Evolutionary conservation across 129 eudicot genomes (phyloP).

Genomic region (Helianthus annuus): HanXRQr2.0-SUNRISE NC_035434.2:115183813-115184312

Average conservation of each 20-base stretch:
- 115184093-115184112: conserved; percentile 3
- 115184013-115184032: conserved; percentile 36
- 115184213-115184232: background rate
- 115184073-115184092: background rate
- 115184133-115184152: conserved; percentile 11
- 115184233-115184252: background rate
- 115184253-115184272: conserved; percentile 11
- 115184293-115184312: background rate
- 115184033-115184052: conserved; percentile 3
- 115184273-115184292: background rate
- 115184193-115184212: background rate
- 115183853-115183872: conserved; percentile 13
- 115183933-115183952: conserved; percentile 5
- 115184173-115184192: conserved; percentile 36
- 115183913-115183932: background rate
- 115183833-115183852: background rate
- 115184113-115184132: conserved; percentile 2
- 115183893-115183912: background rate
- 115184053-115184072: background rate
- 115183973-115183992: conserved; percentile 5
- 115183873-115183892: background rate
- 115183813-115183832: background rate
- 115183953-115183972: background rate
- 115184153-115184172: conserved; percentile 35
- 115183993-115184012: conserved; percentile 18